Percentiles rank a stretch among this genome's conserved stretches.
phyloP scores from a whole-genome alignment of 768 basidiomycete species.

The Candolleomyces efflorescens region DNA sequence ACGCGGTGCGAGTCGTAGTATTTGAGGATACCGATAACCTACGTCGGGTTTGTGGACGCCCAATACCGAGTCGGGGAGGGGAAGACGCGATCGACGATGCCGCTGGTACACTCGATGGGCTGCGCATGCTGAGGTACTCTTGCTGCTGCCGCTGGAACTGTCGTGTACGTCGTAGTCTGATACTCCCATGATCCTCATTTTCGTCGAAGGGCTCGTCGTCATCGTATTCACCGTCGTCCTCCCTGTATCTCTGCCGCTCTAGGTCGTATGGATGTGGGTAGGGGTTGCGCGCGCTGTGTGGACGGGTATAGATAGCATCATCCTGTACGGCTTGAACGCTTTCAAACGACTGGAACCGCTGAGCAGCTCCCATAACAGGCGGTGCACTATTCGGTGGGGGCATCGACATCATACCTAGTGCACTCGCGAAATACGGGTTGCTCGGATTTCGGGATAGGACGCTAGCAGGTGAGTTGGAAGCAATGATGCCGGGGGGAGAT shows the following conservation, averaged over 20 bases:
- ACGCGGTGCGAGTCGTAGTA: conserved; percentile 18
- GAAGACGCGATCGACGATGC: conserved; percentile 8
- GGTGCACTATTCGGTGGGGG: conserved; percentile 7
- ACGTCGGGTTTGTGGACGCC: not conserved
- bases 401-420: no score
- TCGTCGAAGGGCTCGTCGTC: not conserved
- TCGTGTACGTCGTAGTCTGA: not conserved
- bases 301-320: conserved; percentile 1
- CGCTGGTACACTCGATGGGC: not conserved
- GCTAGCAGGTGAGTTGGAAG: conserved; percentile 21
- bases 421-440: conserved; percentile 21
- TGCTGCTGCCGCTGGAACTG: not conserved
- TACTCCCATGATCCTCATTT: not conserved
- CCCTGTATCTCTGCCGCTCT: not conserved
- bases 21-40: conserved; percentile 34
- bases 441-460: conserved; percentile 20
- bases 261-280: conserved; percentile 7
- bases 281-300: not conserved
- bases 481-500: conserved; percentile 25
- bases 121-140: conserved; percentile 10
- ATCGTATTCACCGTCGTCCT: conserved; percentile 1
- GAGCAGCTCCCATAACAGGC: not conserved
- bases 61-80: not conserved
- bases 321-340: not conserved
- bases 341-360: not conserved